Base-by-base conservation (phyloP, 2,329 filamentous ascomycete species). In the Aspergillus terreus region DNA sequence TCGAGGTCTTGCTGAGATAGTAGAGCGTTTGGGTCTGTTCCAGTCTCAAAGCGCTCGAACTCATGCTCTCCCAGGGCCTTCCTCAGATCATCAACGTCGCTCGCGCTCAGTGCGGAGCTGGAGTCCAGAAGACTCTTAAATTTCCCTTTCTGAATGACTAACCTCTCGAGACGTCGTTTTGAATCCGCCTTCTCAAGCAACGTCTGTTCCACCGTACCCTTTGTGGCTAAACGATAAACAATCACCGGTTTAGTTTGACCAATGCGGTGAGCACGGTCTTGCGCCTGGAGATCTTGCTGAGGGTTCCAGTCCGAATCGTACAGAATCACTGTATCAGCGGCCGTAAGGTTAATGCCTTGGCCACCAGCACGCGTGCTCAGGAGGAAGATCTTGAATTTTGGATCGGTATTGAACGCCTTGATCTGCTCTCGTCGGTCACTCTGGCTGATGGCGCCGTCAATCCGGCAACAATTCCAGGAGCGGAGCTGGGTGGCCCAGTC, bases 281-380 rank as follows among this genome's bases (percentile, higher is more conserved):
- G 94, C 0, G 94, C 94, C 66, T 99, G 94, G 0, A 99, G 78
- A 69, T 99, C 94, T 66, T 96, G 92, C 68, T 99, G 94, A 0
- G 94, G 94, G 62, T 99, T 99, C 85, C 92, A 96, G 63, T 96
- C 84, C 9, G 80, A 84, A 69, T 97, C 92, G 60, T 94, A 97
- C 0, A 97, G 78, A 43, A 97, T 87, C 10, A 96, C 92, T 0
- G 92, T 96, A 61, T 97, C 92, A 0, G 92, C 92, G 1, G 86
- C 86, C 0, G 90, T 90, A 0, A 97, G 83, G 63, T 96, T 97
- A 77, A 97, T 97, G 46, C 92, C 92, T 64, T 96, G 91, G 0
- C 94, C 94, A 19, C 94, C 94, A 0, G 94, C 94, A 12, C 94
- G 82, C 0, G 94, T 99, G 3, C 88, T 92, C 0, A 99, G 79